Conservation (phyloP, 2,329 filamentous ascomycete genomes). For the Fusarium torreyae region DNA sequence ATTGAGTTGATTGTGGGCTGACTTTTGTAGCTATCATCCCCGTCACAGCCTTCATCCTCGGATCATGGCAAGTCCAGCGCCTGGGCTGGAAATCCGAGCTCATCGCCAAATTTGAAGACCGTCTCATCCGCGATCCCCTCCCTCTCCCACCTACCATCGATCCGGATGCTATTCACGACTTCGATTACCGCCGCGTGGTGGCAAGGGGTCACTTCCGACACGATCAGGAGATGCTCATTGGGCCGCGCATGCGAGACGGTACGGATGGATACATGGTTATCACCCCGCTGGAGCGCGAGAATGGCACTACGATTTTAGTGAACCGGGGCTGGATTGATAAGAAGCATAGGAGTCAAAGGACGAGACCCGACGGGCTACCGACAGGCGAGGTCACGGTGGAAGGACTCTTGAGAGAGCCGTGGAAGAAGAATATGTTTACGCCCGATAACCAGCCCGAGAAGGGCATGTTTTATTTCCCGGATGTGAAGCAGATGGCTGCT, state of each 20-base stretch:
- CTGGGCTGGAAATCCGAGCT: constrained; percentile 95
- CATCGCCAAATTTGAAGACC: constrained; percentile 92
- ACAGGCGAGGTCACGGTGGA: constrained; percentile 82
- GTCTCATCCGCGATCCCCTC: constrained; percentile 86
- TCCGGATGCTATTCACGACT: constrained; percentile 84
- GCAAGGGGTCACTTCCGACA: constrained; percentile 83
- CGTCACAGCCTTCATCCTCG: constrained; percentile 88
- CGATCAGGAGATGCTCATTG: constrained; percentile 96
- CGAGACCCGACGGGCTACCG: constrained; percentile 77
- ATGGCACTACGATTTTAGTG: constrained; percentile 82
- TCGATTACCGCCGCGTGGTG: constrained; percentile 90
- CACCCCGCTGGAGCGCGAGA: constrained; percentile 85
- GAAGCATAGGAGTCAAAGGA: constrained; percentile 75
- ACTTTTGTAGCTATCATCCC: constrained; percentile 79
- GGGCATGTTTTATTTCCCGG: constrained; percentile 94
- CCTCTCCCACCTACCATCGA: constrained; percentile 89
- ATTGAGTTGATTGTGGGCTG: background rate
- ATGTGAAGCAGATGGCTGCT: constrained; percentile 91
- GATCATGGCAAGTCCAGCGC: constrained; percentile 95
- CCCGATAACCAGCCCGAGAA: constrained; percentile 88
- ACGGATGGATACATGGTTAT: constrained; percentile 92
- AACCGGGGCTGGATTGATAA: constrained; percentile 94
- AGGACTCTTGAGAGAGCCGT: constrained; percentile 88
- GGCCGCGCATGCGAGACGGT: constrained; percentile 89
- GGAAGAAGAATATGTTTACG: constrained; percentile 98